Evolutionary conservation across 768 basidiomycete genomes (phyloP), one percentile per base, ranked within the genome.

Genomic region (Hypholoma fasciculare): DNA sequence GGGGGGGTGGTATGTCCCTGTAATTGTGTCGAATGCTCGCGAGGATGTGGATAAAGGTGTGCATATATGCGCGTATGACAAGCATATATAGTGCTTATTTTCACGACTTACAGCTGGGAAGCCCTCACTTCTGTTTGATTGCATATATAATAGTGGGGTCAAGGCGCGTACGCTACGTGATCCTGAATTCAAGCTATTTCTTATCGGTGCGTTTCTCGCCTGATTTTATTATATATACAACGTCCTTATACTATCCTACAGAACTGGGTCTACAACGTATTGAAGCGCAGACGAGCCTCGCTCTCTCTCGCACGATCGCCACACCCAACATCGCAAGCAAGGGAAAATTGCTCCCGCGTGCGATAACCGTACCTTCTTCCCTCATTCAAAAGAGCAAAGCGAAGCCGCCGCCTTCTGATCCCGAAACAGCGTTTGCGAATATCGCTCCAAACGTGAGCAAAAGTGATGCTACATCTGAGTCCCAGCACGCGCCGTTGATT

Each of bases 241-340:
- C 30, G 6, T 34, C 6, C 9, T 34, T 1, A 34, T 34, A 43
- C 30, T 59, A 7, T 43, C 56, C 54, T 30, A 38, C 62, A 92
- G 89, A 92, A 71, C 79, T 90, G 9, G 84, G 85, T 0, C 68
- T 91, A 3, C 87, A 88, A 63, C 83, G 82, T 8, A 81, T 89
- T 47, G 88, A 90, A 72, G 77, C 78, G 0, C 86, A 88, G 60
- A 78, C 82, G 7, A 65, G 76, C 4, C 66, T 90, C n/a, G 61
- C 75, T 0, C 79, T 92, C 44, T 90, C 90, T 1, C 82, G 89
- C 20, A 78, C 83, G 49, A 84, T 93, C 59, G 81, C 80, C 20
- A 88, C 82, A 0, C 91, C 91, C 5, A 94, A 93, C 70, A 90
- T 94, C 52, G 72, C 80, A 3, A 85, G 85, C 52, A 94, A 93